Evolutionary conservation across 495 filamentous ascomycete genomes (phyloP).

Genomic region (Polyplosphaeria fusca): DNA sequence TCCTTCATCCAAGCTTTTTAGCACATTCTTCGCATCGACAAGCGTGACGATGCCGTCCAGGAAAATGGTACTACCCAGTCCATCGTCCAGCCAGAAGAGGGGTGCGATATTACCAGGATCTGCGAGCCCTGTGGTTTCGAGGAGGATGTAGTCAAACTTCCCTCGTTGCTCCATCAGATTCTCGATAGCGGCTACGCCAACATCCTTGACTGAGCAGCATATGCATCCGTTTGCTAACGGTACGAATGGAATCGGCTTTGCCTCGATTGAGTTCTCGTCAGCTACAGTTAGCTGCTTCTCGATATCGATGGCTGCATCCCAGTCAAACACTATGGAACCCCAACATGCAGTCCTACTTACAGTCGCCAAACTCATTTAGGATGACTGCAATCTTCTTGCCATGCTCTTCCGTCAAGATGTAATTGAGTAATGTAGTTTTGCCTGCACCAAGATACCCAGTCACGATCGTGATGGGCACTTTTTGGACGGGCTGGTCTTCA

Average conservation of each 20-base stretch:
- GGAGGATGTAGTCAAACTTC: slow-evolving; percentile 94
- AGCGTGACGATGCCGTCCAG: slow-evolving; percentile 95
- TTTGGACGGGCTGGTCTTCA: slow-evolving; percentile 42
- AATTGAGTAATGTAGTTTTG: slow-evolving; percentile 93
- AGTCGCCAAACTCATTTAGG: slow-evolving; percentile 96
- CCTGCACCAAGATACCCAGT: slow-evolving; percentile 92
- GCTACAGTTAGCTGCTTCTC: slow-evolving; percentile 90
- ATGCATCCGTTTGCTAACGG: slow-evolving; percentile 90
- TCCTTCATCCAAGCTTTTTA: slow-evolving; percentile 73
- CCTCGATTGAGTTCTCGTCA: slow-evolving; percentile 42
- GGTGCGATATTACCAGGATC: slow-evolving; percentile 96
- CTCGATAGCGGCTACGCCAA: slow-evolving; percentile 88
- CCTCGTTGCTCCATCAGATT: slow-evolving; percentile 93
- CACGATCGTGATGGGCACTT: slow-evolving; percentile 91
- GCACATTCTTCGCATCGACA: slow-evolving; percentile 90
- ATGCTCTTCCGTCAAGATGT: slow-evolving; percentile 89
- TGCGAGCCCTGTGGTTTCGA: slow-evolving; percentile 93
- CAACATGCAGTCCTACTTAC: too few relatives aligned
- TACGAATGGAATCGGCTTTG: slow-evolving; percentile 22
- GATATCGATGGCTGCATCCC: slow-evolving; percentile 78
- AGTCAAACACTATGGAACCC: background rate
- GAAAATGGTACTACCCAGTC: slow-evolving; percentile 88
- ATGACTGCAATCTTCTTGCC: slow-evolving; percentile 98
- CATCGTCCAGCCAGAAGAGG: slow-evolving; percentile 95
- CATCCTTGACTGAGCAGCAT: slow-evolving; percentile 96